These are phyloP conservation scores for Fulvia fulva DNA, from an alignment of 2,329 filamentous ascomycete species.

Conservation along the genomic window DNA sequence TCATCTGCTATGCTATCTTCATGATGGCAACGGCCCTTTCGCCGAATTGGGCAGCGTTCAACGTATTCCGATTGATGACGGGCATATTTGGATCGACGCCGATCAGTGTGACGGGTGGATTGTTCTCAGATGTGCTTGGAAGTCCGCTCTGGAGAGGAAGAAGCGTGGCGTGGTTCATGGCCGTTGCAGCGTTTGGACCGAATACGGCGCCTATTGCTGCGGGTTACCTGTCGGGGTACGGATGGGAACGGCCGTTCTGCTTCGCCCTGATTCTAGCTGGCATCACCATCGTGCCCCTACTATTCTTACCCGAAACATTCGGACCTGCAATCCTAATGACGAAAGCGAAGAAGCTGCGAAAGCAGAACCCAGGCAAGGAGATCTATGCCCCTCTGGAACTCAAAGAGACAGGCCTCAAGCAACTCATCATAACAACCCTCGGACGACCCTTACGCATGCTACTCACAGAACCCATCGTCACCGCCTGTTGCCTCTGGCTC, in stretches of 20 bases:
- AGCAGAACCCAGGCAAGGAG: conserved; percentile 46
- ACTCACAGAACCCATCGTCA: conserved; percentile 64
- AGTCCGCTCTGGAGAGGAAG: conserved; percentile 13
- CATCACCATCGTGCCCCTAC: conserved; percentile 8
- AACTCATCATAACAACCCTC: conserved; percentile 62
- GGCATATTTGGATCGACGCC: conserved; percentile 17
- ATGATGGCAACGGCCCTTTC: conserved; percentile 44
- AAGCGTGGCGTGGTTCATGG: conserved; percentile 20
- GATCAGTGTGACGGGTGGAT: conserved; percentile 16
- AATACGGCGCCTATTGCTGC: conserved; percentile 10
- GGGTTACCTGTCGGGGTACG: conserved; percentile 12
- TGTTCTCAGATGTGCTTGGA: conserved; percentile 18
- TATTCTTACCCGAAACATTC: conserved; percentile 41
- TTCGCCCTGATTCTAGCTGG: conserved; percentile 16
- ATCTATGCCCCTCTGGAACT: conserved; percentile 60
- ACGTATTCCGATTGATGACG: conserved; percentile 14
- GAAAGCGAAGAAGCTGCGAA: conserved; percentile 52
- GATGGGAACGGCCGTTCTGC: conserved; percentile 20
- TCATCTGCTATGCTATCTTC: conserved; percentile 11
- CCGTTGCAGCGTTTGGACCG: conserved; percentile 14
- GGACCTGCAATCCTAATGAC: conserved; percentile 38
- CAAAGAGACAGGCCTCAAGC: conserved; percentile 53
- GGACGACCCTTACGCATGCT: conserved; percentile 68
- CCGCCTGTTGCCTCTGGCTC: conserved; percentile 65
- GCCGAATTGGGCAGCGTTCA: conserved; percentile 27